Conservation (phyloP, 2,329 filamentous ascomycete species). For the Aquanectria penicillioides region DNA sequence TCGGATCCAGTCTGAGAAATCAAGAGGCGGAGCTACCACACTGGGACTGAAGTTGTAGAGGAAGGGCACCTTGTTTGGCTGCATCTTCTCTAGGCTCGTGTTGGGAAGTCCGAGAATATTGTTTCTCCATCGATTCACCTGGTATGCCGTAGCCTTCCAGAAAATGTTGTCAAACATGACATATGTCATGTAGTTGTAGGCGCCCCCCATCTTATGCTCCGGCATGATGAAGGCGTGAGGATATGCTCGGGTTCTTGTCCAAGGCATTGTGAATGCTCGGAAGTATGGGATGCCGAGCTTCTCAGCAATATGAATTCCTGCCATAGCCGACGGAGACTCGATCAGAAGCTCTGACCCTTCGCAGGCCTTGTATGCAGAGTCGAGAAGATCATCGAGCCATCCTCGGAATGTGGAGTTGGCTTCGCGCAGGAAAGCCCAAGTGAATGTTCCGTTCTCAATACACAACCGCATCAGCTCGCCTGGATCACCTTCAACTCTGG, state of each 20-base stretch:
- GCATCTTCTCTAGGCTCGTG: slow-evolving; percentile 89
- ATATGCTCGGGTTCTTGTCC: slow-evolving; percentile 94
- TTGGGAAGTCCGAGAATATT: slow-evolving; percentile 80
- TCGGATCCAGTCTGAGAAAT: slow-evolving; percentile 97
- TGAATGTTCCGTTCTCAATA: slow-evolving; percentile 98
- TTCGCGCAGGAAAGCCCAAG: slow-evolving; percentile 87
- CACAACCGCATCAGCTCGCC: slow-evolving; percentile 95
- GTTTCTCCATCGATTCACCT: slow-evolving; percentile 93
- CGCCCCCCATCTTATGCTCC: slow-evolving; percentile 92
- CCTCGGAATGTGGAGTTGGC: slow-evolving; percentile 87
- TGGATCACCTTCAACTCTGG: slow-evolving; percentile 87
- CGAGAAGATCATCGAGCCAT: slow-evolving; percentile 93
- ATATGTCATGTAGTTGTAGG: slow-evolving; percentile 95
- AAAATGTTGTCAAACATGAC: slow-evolving; percentile 97
- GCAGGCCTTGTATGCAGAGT: slow-evolving; percentile 84
- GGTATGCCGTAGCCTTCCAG: slow-evolving; percentile 91
- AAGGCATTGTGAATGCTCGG: slow-evolving; percentile 97
- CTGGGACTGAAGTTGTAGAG: slow-evolving; percentile 96
- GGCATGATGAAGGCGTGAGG: slow-evolving; percentile 96
- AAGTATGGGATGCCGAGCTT: slow-evolving; percentile 94
- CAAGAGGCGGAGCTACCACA: slow-evolving; percentile 92
- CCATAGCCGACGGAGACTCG: slow-evolving; percentile 96
- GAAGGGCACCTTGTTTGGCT: slow-evolving; percentile 97
- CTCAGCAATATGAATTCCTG: slow-evolving; percentile 96
- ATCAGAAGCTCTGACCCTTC: slow-evolving; percentile 90